Conservation (phyloP, 2,329 filamentous ascomycete species). For the Fusarium oligoseptatum region DNA sequence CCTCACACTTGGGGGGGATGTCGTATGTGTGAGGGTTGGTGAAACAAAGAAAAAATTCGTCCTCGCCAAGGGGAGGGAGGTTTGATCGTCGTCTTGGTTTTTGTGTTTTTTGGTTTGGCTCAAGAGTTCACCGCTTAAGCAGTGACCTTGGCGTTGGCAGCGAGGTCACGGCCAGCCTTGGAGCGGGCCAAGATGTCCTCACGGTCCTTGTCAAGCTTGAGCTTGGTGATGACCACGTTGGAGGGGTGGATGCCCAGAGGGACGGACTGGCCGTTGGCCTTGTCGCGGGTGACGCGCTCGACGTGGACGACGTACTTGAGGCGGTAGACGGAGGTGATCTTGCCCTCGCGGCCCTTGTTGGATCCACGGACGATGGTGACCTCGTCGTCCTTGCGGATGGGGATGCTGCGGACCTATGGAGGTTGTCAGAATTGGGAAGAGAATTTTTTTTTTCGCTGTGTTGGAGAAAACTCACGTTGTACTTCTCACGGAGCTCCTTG, state of each 20-base stretch:
- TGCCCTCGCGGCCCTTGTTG: constrained; percentile 99
- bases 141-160: constrained; percentile 78
- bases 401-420: constrained; percentile 84
- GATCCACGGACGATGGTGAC: constrained; percentile 91
- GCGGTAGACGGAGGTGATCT: constrained; percentile 97
- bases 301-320: constrained; percentile 98
- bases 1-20: constrained; percentile 18
- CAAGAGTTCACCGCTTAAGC: constrained; percentile 55
- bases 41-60: constrained; percentile 36
- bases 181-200: constrained; percentile 90
- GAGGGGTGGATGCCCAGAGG: constrained; percentile 94
- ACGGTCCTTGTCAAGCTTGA: constrained; percentile 97
- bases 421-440: constrained; percentile 9
- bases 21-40: constrained; percentile 27
- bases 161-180: constrained; percentile 82
- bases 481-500: constrained; percentile 98
- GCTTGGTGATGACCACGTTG: constrained; percentile 98
- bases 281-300: constrained; percentile 96
- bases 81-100: constrained; percentile 38
- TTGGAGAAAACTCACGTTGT: constrained; percentile 79
- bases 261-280: constrained; percentile 96
- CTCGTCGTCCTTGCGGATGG: constrained; percentile 97
- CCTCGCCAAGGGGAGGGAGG: constrained; percentile 37
- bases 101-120: constrained; percentile 43
- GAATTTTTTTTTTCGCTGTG: not conserved